These are phyloP conservation scores for Porogramme epimiltina DNA, from an alignment of 1,284 basidiomycete genomes.

Conservation along the genomic window DNA sequence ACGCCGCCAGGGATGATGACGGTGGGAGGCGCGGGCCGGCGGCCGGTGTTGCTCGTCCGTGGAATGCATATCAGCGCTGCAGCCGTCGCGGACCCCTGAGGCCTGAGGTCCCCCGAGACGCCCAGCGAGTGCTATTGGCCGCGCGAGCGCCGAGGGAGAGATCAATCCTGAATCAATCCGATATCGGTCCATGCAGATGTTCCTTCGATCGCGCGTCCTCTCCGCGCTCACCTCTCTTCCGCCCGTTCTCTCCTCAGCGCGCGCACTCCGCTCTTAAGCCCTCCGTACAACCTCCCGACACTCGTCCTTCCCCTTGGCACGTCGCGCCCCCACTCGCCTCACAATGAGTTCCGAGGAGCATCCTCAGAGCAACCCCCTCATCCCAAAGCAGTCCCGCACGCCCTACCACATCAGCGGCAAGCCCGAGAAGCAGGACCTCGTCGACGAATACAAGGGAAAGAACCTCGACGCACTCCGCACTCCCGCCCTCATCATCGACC, in stretches of 20 bases:
- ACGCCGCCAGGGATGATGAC: no score
- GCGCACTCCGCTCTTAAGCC: neutral
- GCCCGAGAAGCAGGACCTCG: slow-evolving; percentile 57
- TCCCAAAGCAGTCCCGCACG: slow-evolving; percentile 36
- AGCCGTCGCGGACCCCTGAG: no score
- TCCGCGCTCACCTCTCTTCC: neutral
- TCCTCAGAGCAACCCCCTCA: slow-evolving; percentile 18
- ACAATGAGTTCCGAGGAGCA: slow-evolving; percentile 20
- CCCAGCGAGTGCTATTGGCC: no score
- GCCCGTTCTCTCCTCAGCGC: neutral
- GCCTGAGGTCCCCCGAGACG: no score
- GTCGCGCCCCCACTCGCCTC: slow-evolving; percentile 2
- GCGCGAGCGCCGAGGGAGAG: no score
- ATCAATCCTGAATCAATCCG: slow-evolving; percentile 23
- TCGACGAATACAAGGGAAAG: slow-evolving; percentile 63
- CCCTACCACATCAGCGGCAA: slow-evolving; percentile 43
- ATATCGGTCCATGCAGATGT: slow-evolving; percentile 1
- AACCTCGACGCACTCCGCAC: slow-evolving; percentile 65
- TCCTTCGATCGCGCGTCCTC: neutral
- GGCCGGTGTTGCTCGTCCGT: no score
- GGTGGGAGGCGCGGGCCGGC: no score
- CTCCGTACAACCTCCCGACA: neutral
- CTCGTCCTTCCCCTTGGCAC: neutral
- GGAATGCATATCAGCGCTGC: no score
- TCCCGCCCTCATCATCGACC: slow-evolving; percentile 79